A percentile compares a stretch with the other conserved stretches of the same genome.
phyloP scores from a whole-genome alignment of 805 yeast species.

The Wickerhamiella brachini region DNA sequence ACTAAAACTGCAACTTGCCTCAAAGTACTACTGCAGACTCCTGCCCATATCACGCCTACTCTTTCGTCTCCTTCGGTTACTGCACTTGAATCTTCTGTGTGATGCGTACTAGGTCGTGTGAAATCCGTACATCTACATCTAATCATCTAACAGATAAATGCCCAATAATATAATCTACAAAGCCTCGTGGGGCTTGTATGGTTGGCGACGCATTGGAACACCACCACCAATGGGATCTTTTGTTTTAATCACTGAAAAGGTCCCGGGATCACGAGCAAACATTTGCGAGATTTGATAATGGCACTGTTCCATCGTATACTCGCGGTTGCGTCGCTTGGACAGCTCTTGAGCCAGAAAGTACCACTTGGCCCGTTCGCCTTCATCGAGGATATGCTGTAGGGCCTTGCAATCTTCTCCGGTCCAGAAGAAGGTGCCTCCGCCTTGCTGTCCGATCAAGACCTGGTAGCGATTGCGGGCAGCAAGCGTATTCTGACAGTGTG shows the following conservation, averaged over 20 bases:
- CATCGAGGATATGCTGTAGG: slow-evolving; percentile 44
- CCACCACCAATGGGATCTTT: slow-evolving; percentile 14
- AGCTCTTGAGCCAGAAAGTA: slow-evolving; percentile 48
- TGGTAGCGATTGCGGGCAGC: slow-evolving; percentile 72
- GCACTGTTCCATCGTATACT: slow-evolving; percentile 39
- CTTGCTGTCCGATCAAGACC: slow-evolving; percentile 72
- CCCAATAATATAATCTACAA: not conserved
- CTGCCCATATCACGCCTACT: too few relatives aligned
- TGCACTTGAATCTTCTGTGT: too few relatives aligned
- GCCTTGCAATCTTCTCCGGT: slow-evolving; percentile 38
- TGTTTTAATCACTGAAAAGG: slow-evolving; percentile 37
- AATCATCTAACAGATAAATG: too few relatives aligned
- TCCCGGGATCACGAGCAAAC: slow-evolving; percentile 40
- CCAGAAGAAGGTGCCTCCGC: slow-evolving; percentile 57
- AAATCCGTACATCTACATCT: too few relatives aligned
- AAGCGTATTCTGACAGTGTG: slow-evolving; percentile 49
- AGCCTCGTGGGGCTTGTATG: not conserved
- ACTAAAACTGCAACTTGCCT: too few relatives aligned
- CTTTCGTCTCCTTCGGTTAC: too few relatives aligned
- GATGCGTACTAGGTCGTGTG: too few relatives aligned
- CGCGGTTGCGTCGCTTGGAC: slow-evolving; percentile 35
- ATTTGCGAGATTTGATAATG: slow-evolving; percentile 39
- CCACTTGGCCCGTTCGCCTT: slow-evolving; percentile 62
- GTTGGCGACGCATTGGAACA: slow-evolving; percentile 12
- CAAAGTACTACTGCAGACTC: too few relatives aligned